Conservation (phyloP, 2,329 filamentous ascomycete species). For the Curvularia sp. region DNA sequence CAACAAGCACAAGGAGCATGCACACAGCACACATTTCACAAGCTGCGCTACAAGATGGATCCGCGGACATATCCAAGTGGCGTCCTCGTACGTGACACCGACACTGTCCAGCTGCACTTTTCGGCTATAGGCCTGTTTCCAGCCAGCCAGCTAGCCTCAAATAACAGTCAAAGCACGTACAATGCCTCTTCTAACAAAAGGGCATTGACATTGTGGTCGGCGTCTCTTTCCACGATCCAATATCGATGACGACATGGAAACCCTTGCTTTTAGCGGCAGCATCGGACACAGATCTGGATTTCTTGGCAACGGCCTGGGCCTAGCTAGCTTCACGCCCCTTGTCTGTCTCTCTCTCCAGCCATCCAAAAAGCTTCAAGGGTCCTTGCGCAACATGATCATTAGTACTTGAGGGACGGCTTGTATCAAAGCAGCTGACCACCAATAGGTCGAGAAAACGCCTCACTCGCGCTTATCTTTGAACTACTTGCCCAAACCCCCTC, state of each 20-base stretch:
- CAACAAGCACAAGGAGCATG: slow-evolving; percentile 7
- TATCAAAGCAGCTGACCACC: slow-evolving; percentile 10
- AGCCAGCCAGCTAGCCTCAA: neutral
- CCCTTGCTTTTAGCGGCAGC: slow-evolving; percentile 8
- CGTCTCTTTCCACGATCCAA: neutral
- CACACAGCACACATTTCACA: slow-evolving; percentile 1
- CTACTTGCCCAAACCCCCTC: slow-evolving; percentile 1
- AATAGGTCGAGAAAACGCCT: neutral
- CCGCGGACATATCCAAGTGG: slow-evolving; percentile 1
- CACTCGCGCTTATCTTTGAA: neutral
- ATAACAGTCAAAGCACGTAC: neutral
- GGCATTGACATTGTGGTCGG: too few relatives aligned
- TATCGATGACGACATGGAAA: slow-evolving; percentile 29
- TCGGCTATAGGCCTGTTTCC: neutral
- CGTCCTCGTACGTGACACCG: neutral
- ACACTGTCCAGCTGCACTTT: neutral
- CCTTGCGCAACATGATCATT: slow-evolving; percentile 7
- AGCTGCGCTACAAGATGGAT: slow-evolving; percentile 7
- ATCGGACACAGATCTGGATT: slow-evolving; percentile 19
- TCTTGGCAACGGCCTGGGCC: slow-evolving; percentile 41
- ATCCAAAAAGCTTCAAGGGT: slow-evolving; percentile 5
- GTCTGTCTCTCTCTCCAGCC: slow-evolving; percentile 9
- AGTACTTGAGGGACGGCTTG: slow-evolving; percentile 4
- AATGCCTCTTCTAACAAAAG: neutral
- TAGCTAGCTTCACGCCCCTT: slow-evolving; percentile 6